Base-by-base conservation (phyloP, 208 protist genomes). In the Trichomonas tenax region DNA sequence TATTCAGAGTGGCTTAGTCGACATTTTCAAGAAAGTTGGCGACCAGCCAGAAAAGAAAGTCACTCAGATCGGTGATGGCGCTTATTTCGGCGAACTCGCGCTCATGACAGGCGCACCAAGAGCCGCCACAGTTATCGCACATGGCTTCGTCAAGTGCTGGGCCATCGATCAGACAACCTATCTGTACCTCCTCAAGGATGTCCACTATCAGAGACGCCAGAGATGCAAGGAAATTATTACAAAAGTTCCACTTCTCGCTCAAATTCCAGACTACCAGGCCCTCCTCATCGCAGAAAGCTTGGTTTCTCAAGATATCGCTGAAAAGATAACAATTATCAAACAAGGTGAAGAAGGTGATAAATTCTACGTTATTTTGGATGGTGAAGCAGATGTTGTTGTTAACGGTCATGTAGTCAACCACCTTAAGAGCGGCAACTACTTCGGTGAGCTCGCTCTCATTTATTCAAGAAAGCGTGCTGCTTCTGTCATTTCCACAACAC, bases 301-400 rank as follows among this genome's bases (percentile, higher is more conserved):
- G 45, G 40, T 48, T 48, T 23, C 17, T 11, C 14, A 38, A 10
- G 36, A 34, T 34, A n/a, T 44, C 4, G 1, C 15, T 38, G 14
- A 17, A 10, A 44, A 93, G n/a, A 44, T 17, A 93, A 44, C 44
- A 26, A 93, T 93, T 17, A 44, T 93, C 11, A 48, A 51, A 38
- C 97, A 98, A 96, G 98, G 98, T 40, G 98, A 98, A 0, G 15
- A 46, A 45, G 98, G 97, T n/a, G 97, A 98, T 86, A 44, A 96
- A n/a, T 98, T 98, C 82, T 97, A 96, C 90, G 96, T 97, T 38
- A 96, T 97, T 36, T 38, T 96, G 26, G 14, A 34, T 44, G 97
- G 97, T 26, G 44, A 97, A 34, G 82, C 89, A 23, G 63, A 88
- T 21, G 95, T 97, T 34, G 8, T 51, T 34, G 96, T 46, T n/a